A percentile compares a stretch with the other conserved stretches of the same genome.
Evolutionary conservation across 305 asterid genomes (phyloP).

Genomic region (Fraxinus greggii): DNA sequence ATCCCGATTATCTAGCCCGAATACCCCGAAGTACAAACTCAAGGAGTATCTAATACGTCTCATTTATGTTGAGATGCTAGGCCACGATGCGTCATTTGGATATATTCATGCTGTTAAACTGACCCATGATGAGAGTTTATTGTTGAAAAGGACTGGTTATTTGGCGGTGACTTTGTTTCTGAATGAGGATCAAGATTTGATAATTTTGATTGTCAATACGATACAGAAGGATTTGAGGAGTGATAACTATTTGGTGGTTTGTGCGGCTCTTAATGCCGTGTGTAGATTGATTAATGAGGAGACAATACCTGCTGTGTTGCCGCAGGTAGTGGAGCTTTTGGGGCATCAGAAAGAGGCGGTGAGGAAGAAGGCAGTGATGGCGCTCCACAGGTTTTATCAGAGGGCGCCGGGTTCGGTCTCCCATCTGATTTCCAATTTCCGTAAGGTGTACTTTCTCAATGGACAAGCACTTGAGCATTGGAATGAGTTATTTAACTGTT

Average conservation of each 20-base stretch:
- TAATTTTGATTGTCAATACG: conserved; percentile 90
- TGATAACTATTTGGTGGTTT: conserved; percentile 83
- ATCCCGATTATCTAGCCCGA: conserved; percentile 64
- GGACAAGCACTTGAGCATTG: neutral
- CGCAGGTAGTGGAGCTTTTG: conserved; percentile 80
- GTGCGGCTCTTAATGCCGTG: conserved; percentile 83
- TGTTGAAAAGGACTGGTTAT: conserved; percentile 78
- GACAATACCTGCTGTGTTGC: conserved; percentile 88
- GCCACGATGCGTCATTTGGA: conserved; percentile 95
- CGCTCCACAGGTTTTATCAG: conserved; percentile 81
- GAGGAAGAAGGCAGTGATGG: conserved; percentile 96
- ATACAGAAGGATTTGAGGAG: conserved; percentile 97
- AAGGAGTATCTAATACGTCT: conserved; percentile 82
- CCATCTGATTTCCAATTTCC: conserved; percentile 78
- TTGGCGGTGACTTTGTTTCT: conserved; percentile 84
- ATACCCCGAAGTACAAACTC: conserved; percentile 78
- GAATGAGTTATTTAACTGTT: neutral
- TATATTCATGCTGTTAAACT: conserved; percentile 83
- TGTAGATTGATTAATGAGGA: conserved; percentile 95
- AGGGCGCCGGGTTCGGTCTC: conserved; percentile 78
- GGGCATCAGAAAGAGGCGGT: conserved; percentile 90
- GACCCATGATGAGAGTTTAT: conserved; percentile 36
- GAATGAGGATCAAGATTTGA: conserved; percentile 97
- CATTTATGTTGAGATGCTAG: conserved; percentile 87
- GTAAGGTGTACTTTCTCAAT: conserved; percentile 56